These are phyloP conservation scores for Ophiostoma sp. DNA, from an alignment of 2,329 filamentous ascomycete species.

Conservation along the genomic window DNA sequence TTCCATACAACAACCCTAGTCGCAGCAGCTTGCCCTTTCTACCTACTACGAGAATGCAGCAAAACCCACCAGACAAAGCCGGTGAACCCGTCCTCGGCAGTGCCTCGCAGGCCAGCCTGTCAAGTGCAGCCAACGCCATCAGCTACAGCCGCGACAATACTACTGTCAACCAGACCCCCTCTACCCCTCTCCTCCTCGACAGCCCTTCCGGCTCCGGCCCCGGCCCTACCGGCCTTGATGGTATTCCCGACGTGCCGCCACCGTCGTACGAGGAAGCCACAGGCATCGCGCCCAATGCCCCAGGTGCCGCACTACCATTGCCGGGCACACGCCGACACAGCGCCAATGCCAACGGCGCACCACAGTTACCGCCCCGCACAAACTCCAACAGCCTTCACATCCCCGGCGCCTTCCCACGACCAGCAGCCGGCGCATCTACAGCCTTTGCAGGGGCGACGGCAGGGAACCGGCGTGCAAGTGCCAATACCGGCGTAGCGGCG, in stretches of 20 bases:
- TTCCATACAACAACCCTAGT: background rate
- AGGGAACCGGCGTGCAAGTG: background rate
- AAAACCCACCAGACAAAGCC: background rate
- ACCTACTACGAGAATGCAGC: constrained; percentile 4
- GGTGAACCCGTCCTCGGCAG: constrained; percentile 13
- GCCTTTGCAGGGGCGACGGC: background rate
- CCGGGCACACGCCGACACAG: background rate
- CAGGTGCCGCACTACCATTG: background rate
- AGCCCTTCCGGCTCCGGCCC: background rate
- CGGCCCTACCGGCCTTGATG: constrained; percentile 8
- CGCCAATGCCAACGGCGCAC: background rate
- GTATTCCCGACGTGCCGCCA: constrained; percentile 22
- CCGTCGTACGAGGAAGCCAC: constrained; percentile 27
- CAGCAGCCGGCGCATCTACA: background rate
- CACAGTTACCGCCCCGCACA: constrained; percentile 6
- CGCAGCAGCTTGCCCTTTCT: background rate
- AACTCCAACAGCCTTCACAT: background rate
- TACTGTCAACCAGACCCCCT: constrained; percentile 23
- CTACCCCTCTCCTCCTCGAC: constrained; percentile 21
- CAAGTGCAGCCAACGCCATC: constrained; percentile 8
- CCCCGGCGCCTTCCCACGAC: constrained; percentile 11
- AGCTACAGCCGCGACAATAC: constrained; percentile 18
- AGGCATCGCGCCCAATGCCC: constrained; percentile 16
- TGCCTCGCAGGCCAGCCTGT: constrained; percentile 9
- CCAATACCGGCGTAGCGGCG: background rate